A percentile compares a stretch with the other conserved stretches of the same genome.
phyloP scores from a whole-genome alignment of 2,329 filamentous ascomycete species.

The Xylaria sp. region DNA sequence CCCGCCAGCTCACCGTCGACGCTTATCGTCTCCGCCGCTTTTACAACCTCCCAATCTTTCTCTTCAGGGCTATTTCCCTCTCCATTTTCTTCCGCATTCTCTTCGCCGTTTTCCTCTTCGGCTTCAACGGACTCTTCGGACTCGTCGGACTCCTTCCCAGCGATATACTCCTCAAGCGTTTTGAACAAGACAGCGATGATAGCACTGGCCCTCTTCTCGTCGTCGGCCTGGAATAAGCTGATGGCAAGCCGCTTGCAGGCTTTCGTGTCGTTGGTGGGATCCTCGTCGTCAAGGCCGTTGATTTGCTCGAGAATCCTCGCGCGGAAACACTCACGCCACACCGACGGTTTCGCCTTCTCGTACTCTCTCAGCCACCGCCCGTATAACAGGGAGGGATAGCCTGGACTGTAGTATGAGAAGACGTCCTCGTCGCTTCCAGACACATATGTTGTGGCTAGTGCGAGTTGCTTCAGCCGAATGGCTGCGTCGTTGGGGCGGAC shows the following conservation, averaged over 20 bases:
- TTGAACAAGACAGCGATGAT: conserved; percentile 14
- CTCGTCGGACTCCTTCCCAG: neutral
- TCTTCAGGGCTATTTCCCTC: neutral
- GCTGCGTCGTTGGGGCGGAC: conserved; percentile 18
- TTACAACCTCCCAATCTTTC: neutral
- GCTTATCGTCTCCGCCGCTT: neutral
- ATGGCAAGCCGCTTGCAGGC: conserved; percentile 10
- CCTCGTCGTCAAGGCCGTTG: conserved; percentile 13
- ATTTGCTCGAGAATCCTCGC: conserved; percentile 20
- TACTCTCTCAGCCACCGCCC: conserved; percentile 20
- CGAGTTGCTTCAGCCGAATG: conserved; percentile 15
- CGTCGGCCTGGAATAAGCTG: conserved; percentile 16
- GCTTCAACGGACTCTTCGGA: neutral
- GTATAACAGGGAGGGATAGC: conserved; percentile 15
- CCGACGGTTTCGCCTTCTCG: conserved; percentile 17
- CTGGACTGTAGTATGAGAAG: conserved; percentile 13
- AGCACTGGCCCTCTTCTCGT: conserved; percentile 8
- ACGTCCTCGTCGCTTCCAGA: conserved; percentile 15
- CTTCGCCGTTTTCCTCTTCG: too few relatives aligned
- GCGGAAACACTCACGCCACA: conserved; percentile 22
- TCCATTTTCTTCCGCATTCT: neutral
- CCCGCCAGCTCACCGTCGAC: neutral
- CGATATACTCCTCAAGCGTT: conserved; percentile 18
- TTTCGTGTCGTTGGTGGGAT: conserved; percentile 15
- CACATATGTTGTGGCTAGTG: conserved; percentile 2